These are phyloP conservation scores for Dendrostoma leiphaemia DNA, from an alignment of 2,329 filamentous ascomycete species.

Conservation along the genomic window DNA sequence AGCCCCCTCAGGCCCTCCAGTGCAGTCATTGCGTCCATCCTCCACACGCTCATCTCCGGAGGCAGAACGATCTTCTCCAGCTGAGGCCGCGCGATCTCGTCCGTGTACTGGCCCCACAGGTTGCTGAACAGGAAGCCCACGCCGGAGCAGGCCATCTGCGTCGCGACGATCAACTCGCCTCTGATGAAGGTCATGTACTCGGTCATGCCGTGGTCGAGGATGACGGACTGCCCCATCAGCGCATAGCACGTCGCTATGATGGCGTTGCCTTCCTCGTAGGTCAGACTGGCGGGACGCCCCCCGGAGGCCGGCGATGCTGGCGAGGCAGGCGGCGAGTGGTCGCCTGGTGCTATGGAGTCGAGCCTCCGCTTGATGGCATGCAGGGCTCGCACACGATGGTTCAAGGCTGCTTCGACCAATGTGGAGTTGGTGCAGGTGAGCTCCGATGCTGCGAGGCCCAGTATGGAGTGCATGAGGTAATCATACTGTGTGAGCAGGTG, in stretches of 20 bases:
- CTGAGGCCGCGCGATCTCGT: slow-evolving; percentile 40
- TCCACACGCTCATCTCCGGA: slow-evolving; percentile 42
- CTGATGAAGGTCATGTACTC: slow-evolving; percentile 62
- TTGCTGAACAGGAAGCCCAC: slow-evolving; percentile 50
- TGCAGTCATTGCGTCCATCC: slow-evolving; percentile 43
- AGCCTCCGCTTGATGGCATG: too few relatives aligned
- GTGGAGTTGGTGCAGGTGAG: too few relatives aligned
- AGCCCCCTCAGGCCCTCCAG: slow-evolving; percentile 43
- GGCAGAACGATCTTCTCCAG: slow-evolving; percentile 41
- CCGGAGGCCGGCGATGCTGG: too few relatives aligned
- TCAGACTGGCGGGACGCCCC: too few relatives aligned
- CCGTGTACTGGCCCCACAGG: slow-evolving; percentile 39
- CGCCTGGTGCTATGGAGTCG: too few relatives aligned
- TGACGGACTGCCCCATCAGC: slow-evolving; percentile 57
- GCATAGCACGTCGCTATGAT: slow-evolving; percentile 59
- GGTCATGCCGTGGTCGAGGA: slow-evolving; percentile 55
- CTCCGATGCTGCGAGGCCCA: too few relatives aligned
- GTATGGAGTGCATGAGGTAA: too few relatives aligned
- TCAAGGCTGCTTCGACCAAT: too few relatives aligned
- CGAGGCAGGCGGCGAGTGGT: too few relatives aligned
- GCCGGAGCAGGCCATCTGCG: slow-evolving; percentile 51
- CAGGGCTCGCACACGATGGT: too few relatives aligned
- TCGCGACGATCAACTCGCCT: slow-evolving; percentile 52
- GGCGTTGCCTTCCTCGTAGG: slow-evolving; percentile 51
- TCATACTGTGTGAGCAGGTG: slow-evolving; percentile 45